Conservation (phyloP, 345 rosid species). For the Citropsis articulata region DNA sequence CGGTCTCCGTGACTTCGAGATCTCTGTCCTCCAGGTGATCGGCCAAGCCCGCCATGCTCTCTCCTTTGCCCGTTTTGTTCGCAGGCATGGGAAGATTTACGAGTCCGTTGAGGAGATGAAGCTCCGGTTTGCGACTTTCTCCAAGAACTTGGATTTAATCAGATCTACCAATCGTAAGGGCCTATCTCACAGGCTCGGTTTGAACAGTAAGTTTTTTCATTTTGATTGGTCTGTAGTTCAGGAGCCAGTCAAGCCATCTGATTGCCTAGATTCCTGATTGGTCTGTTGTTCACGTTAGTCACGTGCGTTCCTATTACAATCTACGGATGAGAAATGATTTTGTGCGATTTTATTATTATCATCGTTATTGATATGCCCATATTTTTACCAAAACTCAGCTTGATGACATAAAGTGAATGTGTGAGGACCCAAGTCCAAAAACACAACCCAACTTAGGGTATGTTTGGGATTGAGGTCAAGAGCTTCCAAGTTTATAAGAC, state of each 20-base stretch:
- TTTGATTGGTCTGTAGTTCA: background rate
- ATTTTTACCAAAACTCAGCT: too few relatives aligned
- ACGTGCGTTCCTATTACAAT: too few relatives aligned
- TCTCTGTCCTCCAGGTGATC: slow-evolving; percentile 50
- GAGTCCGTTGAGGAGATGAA: slow-evolving; percentile 66
- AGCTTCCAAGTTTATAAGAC: too few relatives aligned
- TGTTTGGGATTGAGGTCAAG: too few relatives aligned
- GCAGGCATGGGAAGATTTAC: slow-evolving; percentile 74
- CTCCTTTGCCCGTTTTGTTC: slow-evolving; percentile 76
- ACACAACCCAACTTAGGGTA: too few relatives aligned
- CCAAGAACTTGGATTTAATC: slow-evolving; percentile 69
- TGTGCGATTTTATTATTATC: too few relatives aligned
- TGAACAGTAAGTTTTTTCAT: slow-evolving; percentile 56
- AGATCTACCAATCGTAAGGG: slow-evolving; percentile 68
- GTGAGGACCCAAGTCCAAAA: too few relatives aligned
- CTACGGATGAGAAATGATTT: too few relatives aligned
- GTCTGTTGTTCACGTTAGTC: background rate
- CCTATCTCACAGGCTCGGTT: slow-evolving; percentile 61
- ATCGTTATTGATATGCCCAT: too few relatives aligned
- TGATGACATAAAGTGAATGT: too few relatives aligned
- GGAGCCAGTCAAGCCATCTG: background rate
- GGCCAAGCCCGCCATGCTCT: slow-evolving; percentile 55
- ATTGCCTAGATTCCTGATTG: background rate
- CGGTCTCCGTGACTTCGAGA: slow-evolving; percentile 54
- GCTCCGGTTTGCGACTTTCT: slow-evolving; percentile 68